These are phyloP conservation scores for Aureobasidium sp. DNA, from an alignment of 2,329 filamentous ascomycete genomes.

Conservation along the genomic window DNA sequence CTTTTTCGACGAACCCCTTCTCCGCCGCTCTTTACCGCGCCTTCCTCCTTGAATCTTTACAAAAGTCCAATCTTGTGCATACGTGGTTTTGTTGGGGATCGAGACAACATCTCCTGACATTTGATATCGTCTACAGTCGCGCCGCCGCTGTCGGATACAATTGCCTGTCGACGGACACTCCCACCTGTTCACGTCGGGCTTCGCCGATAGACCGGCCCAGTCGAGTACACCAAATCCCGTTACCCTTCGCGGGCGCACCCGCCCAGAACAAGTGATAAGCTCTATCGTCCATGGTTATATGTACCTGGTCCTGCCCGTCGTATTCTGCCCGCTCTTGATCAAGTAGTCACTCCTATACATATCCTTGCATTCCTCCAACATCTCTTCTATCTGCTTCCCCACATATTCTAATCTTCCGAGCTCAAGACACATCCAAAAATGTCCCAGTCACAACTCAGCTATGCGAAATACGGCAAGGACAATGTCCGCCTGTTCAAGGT, in stretches of 20 bases:
- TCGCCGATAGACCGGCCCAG: background rate
- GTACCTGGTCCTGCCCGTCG: background rate
- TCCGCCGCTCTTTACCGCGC: background rate
- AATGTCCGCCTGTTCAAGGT: slow-evolving; percentile 98
- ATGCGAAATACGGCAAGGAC: slow-evolving; percentile 84
- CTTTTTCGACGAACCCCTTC: background rate
- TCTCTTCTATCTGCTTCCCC: background rate
- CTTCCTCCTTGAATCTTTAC: too few relatives aligned
- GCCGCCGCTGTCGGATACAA: background rate
- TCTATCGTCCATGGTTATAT: slow-evolving; percentile 3
- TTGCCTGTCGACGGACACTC: background rate
- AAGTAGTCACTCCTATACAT: background rate
- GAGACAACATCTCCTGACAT: background rate
- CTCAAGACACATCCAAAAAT: background rate
- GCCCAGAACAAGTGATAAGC: slow-evolving; percentile 1
- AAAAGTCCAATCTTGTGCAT: background rate
- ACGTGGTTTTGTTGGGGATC: background rate
- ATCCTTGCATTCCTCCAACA: background rate
- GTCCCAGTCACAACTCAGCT: slow-evolving; percentile 32
- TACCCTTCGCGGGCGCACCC: background rate
- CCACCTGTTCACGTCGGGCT: slow-evolving; percentile 7
- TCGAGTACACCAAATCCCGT: background rate
- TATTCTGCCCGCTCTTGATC: background rate
- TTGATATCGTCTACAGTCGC: background rate
- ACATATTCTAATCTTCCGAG: background rate